phyloP scores from a whole-genome alignment of 257 asterid genomes.

The Paulownia fortunei region DNA sequence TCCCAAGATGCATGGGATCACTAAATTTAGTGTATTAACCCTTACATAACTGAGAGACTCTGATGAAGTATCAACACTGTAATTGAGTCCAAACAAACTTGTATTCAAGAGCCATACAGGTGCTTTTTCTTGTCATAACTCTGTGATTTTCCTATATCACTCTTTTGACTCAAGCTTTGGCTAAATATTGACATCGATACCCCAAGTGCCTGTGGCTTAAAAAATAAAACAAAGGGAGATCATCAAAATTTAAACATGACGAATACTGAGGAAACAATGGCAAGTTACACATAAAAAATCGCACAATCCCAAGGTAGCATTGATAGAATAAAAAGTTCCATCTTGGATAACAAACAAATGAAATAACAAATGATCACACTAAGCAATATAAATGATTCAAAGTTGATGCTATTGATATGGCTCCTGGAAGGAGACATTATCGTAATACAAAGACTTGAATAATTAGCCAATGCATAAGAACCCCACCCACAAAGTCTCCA shows the following conservation, averaged over 20 bases:
- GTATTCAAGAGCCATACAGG: neutral
- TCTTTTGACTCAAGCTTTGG: too few relatives aligned
- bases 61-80: neutral
- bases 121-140: neutral
- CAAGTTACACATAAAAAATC: neutral
- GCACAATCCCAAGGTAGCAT: neutral
- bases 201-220: neutral
- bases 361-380: neutral
- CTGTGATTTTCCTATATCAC: neutral
- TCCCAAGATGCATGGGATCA: constrained; percentile 16
- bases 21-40: neutral
- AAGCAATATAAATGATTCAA: neutral
- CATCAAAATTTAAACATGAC: neutral
- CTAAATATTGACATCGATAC: neutral
- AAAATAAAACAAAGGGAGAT: neutral
- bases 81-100: neutral
- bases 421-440: neutral
- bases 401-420: constrained; percentile 10
- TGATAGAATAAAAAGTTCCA: neutral
- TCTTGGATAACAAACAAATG: neutral
- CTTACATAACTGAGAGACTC: neutral
- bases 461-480: neutral
- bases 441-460: neutral
- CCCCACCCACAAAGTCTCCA: neutral
- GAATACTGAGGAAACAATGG: neutral